Evolutionary conservation across 108 stramenopile species (phyloP).

Genomic region (Pseudonitzschia multiseries): DNA sequence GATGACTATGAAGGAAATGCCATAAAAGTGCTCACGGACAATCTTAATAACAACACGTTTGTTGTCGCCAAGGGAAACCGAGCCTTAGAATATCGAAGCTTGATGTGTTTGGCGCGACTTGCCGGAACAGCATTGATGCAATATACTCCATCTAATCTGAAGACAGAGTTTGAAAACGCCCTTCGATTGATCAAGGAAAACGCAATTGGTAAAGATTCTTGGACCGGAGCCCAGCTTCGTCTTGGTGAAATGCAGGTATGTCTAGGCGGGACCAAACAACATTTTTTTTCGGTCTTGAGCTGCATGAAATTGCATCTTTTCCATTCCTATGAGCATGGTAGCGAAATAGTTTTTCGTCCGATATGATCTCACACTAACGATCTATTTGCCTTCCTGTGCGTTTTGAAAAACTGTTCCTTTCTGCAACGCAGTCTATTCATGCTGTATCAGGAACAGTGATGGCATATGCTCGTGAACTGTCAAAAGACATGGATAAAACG

Average conservation of each 20-base stretch:
- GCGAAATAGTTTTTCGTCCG: not conserved
- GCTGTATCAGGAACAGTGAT: slow-evolving; percentile 1
- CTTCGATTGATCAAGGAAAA: slow-evolving; percentile 19
- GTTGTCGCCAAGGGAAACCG: slow-evolving; percentile 36
- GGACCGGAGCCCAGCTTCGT: slow-evolving; percentile 40
- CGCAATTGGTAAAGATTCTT: slow-evolving; percentile 27
- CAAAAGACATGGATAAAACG: not conserved
- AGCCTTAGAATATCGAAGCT: slow-evolving; percentile 65
- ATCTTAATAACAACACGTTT: slow-evolving; percentile 39
- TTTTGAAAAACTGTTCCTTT: not conserved
- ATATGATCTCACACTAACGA: not conserved
- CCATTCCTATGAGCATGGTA: not conserved
- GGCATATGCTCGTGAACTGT: not conserved
- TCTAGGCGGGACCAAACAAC: not conserved
- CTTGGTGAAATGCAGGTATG: slow-evolving; percentile 52
- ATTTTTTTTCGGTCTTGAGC: not conserved
- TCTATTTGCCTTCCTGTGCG: not conserved
- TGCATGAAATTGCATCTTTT: not conserved
- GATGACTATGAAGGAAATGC: slow-evolving; percentile 65
- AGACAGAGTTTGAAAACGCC: slow-evolving; percentile 21
- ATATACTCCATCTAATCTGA: slow-evolving; percentile 32
- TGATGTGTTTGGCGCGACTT: slow-evolving; percentile 61
- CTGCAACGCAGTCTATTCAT: not conserved
- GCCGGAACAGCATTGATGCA: slow-evolving; percentile 43
- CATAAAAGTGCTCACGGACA: slow-evolving; percentile 43